Evolutionary conservation across 768 basidiomycete species (phyloP), one percentile per base, ranked within the genome.

Genomic region (Pisolithus marmoratus): DNA sequence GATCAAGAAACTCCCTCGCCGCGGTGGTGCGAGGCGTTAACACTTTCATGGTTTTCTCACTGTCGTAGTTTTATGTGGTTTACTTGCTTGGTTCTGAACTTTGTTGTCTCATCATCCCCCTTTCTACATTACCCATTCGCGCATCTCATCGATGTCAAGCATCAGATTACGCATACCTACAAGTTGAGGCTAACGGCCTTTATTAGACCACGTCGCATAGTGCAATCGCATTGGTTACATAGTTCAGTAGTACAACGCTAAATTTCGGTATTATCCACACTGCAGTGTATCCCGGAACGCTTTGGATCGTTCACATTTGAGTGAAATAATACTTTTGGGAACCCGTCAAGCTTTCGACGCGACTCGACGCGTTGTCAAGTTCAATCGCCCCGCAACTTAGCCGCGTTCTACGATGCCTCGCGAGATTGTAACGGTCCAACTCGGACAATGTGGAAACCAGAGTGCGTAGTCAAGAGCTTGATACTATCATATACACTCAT

Each of bases 391-490:
- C n/a, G n/a, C n/a, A 19, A 22, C n/a, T 20, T 9, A 23, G 41
- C 8, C 11, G 27, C 42, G 17, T 34, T 57, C 55, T 47, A 58
- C 34, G 49, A 89, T 88, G 87, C 87, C 88, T 64, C 84, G 88
- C 60, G 87, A 90, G 72, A 87, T 90, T 57, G 86, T 91, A 22
- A 90, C 85, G 4, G 76, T 87, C 29, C 85, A 91, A 64, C 81
- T 92, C 11, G 93, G 93, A 59, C 92, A 95, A 79, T 92, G 90
- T 51, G 91, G 91, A 58, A 94, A 94, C 68, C 90, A 92, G 75
- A 87, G 91, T 90, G 64, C 65, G 84, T 61, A 41, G 4, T 44
- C 44, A 20, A 49, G 22, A 22, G 15, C n/a, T 22, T n/a, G 31
- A 27, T 29, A 9, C 17, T 19, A 23, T 31, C 29, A 23, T n/a